These are phyloP conservation scores for Cunninghamia lanceolata DNA, from an alignment of 75 land plant species.

Conservation along the genomic window DNA sequence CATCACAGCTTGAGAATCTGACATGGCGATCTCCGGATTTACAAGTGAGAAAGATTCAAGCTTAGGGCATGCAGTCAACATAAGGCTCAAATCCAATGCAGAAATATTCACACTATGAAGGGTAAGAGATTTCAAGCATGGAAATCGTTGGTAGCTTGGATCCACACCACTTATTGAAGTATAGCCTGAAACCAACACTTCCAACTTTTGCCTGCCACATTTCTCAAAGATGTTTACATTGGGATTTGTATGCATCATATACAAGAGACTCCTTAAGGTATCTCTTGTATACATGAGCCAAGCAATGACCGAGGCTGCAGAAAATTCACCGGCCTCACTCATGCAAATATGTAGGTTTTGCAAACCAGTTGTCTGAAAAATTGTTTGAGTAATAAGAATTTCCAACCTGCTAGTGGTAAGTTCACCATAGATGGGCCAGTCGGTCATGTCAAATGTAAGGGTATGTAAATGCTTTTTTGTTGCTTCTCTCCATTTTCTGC, in stretches of 20 bases:
- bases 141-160: conserved; percentile 68
- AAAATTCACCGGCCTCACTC: conserved; percentile 65
- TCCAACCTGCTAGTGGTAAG: conserved; percentile 53
- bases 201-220: conserved; percentile 72
- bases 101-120: conserved; percentile 62
- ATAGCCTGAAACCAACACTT: conserved; percentile 46
- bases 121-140: conserved; percentile 51
- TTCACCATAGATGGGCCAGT: conserved; percentile 62
- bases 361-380: conserved; percentile 68
- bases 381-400: conserved; percentile 77
- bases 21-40: conserved; percentile 51
- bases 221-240: conserved; percentile 68
- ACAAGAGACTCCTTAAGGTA: conserved; percentile 45
- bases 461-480: conserved; percentile 58
- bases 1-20: conserved; percentile 59
- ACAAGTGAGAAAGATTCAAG: conserved; percentile 54
- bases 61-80: conserved; percentile 76
- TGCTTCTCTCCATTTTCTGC: conserved; percentile 78
- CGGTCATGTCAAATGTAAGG: conserved; percentile 51
- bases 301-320: conserved; percentile 80
- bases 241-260: conserved; percentile 57
- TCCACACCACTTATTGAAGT: conserved; percentile 60
- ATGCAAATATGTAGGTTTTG: conserved; percentile 59
- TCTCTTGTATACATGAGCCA: conserved; percentile 89
- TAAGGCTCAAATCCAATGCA: conserved; percentile 70